A percentile compares a stretch with the other conserved stretches of the same genome.
These are phyloP conservation scores for Curvularia sp. DNA, from an alignment of 2,329 filamentous ascomycete species.

Conservation along the genomic window DNA sequence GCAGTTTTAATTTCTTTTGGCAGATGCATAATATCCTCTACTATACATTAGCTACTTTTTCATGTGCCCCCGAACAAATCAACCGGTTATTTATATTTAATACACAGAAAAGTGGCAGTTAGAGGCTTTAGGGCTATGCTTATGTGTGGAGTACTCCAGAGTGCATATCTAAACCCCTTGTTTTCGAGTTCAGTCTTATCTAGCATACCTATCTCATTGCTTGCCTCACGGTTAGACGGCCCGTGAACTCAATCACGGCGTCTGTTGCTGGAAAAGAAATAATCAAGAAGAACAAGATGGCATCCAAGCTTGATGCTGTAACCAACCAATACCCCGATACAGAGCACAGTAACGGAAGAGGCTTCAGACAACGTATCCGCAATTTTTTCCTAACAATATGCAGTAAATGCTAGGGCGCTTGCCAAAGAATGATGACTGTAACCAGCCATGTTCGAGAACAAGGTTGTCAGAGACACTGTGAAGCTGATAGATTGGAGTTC, in stretches of 20 bases:
- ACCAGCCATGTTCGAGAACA: slow-evolving; percentile 54
- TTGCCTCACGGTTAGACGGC: slow-evolving; percentile 16
- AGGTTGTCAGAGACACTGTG: slow-evolving; percentile 39
- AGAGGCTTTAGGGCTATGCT: no score
- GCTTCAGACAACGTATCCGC: slow-evolving; percentile 31
- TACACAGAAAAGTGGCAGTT: no score
- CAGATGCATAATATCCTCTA: no score
- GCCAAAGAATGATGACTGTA: slow-evolving; percentile 63
- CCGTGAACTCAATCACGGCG: slow-evolving; percentile 34
- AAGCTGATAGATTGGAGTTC: slow-evolving; percentile 57
- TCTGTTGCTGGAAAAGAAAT: slow-evolving; percentile 49
- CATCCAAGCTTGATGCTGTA: slow-evolving; percentile 51
- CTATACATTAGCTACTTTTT: no score
- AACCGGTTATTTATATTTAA: no score
- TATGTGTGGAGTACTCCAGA: no score
- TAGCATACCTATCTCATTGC: slow-evolving; percentile 52
- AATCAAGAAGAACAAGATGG: slow-evolving; percentile 46
- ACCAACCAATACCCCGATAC: slow-evolving; percentile 45
- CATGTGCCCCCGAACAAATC: no score
- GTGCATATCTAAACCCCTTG: slow-evolving; percentile 54
- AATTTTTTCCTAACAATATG: slow-evolving; percentile 54
- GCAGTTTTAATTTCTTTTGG: no score
- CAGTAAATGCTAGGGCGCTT: slow-evolving; percentile 54
- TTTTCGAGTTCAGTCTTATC: slow-evolving; percentile 55
- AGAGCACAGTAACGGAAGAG: background rate